A percentile compares a stretch with the other conserved stretches of the same genome.
phyloP scores from a whole-genome alignment of 805 yeast genomes.

The Kuraishia cidri region DNA sequence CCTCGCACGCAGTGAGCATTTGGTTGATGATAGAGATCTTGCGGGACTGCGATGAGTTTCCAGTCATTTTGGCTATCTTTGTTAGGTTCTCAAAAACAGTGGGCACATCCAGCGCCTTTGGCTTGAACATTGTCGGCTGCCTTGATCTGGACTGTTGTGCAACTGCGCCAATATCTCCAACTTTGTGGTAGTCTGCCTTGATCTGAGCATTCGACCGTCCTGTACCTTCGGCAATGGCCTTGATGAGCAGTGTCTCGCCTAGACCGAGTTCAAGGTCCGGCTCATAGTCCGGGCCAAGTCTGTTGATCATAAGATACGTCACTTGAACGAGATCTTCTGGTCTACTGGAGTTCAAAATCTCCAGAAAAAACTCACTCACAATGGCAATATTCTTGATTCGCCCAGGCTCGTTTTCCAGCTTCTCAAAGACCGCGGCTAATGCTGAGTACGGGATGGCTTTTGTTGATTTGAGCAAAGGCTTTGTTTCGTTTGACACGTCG shows the following conservation, averaged over 20 bases:
- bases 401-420: slow-evolving; percentile 72
- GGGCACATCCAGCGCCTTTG: slow-evolving; percentile 66
- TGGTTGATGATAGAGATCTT: slow-evolving; percentile 76
- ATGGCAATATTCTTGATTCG: slow-evolving; percentile 73
- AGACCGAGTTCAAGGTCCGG: slow-evolving; percentile 82
- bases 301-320: slow-evolving; percentile 78
- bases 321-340: slow-evolving; percentile 47
- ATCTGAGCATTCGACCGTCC: slow-evolving; percentile 71
- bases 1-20: slow-evolving; percentile 79
- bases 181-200: slow-evolving; percentile 63
- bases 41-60: slow-evolving; percentile 71
- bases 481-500: neutral
- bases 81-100: slow-evolving; percentile 68
- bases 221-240: slow-evolving; percentile 84
- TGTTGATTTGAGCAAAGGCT: neutral
- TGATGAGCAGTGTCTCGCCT: slow-evolving; percentile 83
- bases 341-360: slow-evolving; percentile 48
- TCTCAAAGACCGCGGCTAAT: slow-evolving; percentile 60
- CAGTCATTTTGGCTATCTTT: slow-evolving; percentile 69
- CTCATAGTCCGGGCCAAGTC: slow-evolving; percentile 93
- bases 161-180: slow-evolving; percentile 87
- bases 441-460: slow-evolving; percentile 25
- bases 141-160: slow-evolving; percentile 77
- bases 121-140: slow-evolving; percentile 92
- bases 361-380: slow-evolving; percentile 64